Base-by-base conservation (phyloP, 2,329 filamentous ascomycete genomes). In the Penicillium sp. region DNA sequence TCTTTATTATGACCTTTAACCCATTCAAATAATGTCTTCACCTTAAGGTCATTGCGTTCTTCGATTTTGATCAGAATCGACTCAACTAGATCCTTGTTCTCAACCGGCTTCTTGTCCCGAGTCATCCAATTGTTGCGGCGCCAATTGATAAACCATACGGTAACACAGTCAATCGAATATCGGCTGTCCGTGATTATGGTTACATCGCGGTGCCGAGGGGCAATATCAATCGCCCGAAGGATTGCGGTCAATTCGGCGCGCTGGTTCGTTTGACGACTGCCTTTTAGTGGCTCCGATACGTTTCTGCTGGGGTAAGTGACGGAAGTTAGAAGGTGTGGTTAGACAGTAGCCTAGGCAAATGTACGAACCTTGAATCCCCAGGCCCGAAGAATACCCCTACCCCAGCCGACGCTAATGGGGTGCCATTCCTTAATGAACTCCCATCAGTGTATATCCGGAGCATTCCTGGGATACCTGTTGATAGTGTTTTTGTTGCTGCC, bases 201-300 rank as follows among this genome's bases (percentile, higher is more conserved):
- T 12, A 95, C 82, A 57, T 85, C 80, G 55, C 88, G 82, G 55
- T 87, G 80, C 16, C 83, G 75, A 0, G 89, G 87, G 2, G 87
- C 85, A 43, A 88, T 83, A 67, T 97, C 86, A 22, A 97, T 80
- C 0, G 92, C 92, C 55, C 92, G 88, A 30, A 90, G 79, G 60
- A 97, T 88, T 8, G 91, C 94, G 25, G 89, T 92, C 56, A 99
- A 80, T 76, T 99, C 94, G n/a, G 93, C 94, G 3, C 94, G 89
- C 73, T 97, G 91, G 71, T 99, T 99, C 0, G 94, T 97, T 75
- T 97, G 94, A 10, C 81, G 80, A 16, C 82, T 78, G 48, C 91
- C 91, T 49, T 80, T 75, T 2, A 97, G 82, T 4, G 86, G 85
- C 73, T 95, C 91, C 12, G 89, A 90, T 25, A 96, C 75, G 66